Conservation (phyloP, 495 filamentous ascomycete species). For the Penicillium chermesinum region DNA sequence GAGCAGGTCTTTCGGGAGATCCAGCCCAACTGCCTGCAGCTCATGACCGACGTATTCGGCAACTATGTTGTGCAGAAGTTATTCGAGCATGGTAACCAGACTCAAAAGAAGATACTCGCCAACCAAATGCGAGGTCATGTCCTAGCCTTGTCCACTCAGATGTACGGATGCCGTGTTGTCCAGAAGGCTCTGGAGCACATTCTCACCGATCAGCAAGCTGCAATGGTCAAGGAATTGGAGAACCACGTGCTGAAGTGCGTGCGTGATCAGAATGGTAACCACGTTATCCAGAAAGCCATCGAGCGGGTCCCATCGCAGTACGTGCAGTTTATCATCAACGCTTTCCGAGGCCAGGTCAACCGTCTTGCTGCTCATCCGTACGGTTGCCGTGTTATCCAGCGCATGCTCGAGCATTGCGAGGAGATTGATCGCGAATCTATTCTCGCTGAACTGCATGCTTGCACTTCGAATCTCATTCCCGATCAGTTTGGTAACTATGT, state of each 20-base stretch:
- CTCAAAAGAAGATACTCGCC: slow-evolving; percentile 83
- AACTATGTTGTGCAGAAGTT: slow-evolving; percentile 99
- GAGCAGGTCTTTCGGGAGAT: slow-evolving; percentile 91
- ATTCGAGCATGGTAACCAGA: slow-evolving; percentile 93
- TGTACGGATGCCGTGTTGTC: slow-evolving; percentile 94
- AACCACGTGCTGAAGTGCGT: slow-evolving; percentile 74
- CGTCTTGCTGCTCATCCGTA: slow-evolving; percentile 75
- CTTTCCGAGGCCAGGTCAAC: slow-evolving; percentile 76
- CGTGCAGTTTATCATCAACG: slow-evolving; percentile 84
- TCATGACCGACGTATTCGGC: slow-evolving; percentile 96
- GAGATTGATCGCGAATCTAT: slow-evolving; percentile 64
- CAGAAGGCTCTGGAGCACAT: slow-evolving; percentile 97
- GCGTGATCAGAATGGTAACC: slow-evolving; percentile 90
- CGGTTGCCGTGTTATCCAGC: slow-evolving; percentile 89
- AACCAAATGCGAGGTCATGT: slow-evolving; percentile 83
- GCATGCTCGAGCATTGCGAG: slow-evolving; percentile 83
- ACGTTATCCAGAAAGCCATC: slow-evolving; percentile 94
- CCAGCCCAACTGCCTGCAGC: slow-evolving; percentile 69
- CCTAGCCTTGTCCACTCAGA: slow-evolving; percentile 71
- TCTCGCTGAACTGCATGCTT: slow-evolving; percentile 72
- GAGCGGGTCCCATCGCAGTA: slow-evolving; percentile 76
- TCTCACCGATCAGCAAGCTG: slow-evolving; percentile 81
- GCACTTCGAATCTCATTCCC: slow-evolving; percentile 65
- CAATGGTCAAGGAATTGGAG: slow-evolving; percentile 78
- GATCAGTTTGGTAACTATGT: slow-evolving; percentile 98